Conservation (phyloP, 176 grass and related monocot genomes). For the Triticum turgidum region DNA sequence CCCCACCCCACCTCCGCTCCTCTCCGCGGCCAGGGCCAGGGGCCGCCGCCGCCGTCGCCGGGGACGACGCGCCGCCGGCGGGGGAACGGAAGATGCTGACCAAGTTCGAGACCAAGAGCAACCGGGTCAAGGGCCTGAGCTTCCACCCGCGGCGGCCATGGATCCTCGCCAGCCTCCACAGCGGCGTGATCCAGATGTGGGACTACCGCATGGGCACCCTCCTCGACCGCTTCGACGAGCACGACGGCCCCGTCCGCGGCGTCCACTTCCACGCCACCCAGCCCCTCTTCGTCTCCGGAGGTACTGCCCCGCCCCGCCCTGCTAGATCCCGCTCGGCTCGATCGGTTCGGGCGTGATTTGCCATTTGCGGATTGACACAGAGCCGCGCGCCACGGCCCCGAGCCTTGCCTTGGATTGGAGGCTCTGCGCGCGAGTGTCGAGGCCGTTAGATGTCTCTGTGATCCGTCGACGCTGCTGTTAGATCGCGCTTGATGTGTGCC, state of each 20-base stretch:
- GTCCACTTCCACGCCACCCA: slow-evolving; percentile 97
- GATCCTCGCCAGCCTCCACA: slow-evolving; percentile 98
- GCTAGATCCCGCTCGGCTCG: slow-evolving; percentile 11
- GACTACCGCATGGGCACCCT: slow-evolving; percentile 99
- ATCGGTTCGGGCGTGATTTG: background rate
- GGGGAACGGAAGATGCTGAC: slow-evolving; percentile 69
- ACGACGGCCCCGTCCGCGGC: slow-evolving; percentile 93
- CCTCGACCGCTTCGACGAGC: slow-evolving; percentile 99
- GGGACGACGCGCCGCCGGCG: background rate
- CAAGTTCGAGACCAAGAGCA: slow-evolving; percentile 99
- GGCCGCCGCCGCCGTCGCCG: background rate
- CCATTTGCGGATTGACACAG: background rate
- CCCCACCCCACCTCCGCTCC: slow-evolving; percentile 21
- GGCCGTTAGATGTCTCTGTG: background rate
- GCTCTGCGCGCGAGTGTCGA: background rate
- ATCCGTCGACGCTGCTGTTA: slow-evolving; percentile 12
- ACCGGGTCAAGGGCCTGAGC: slow-evolving; percentile 95
- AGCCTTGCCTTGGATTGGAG: background rate
- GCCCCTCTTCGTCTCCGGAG: slow-evolving; percentile 98
- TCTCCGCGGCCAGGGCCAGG: slow-evolving; percentile 22
- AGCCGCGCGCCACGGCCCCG: background rate
- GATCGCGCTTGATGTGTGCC: background rate
- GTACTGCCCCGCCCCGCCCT: slow-evolving; percentile 24
- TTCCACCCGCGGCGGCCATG: slow-evolving; percentile 94
- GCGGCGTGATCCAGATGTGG: slow-evolving; percentile 98